phyloP scores from a whole-genome alignment of 768 basidiomycete species.

The Lanmaoa pseudosensibilis region DNA sequence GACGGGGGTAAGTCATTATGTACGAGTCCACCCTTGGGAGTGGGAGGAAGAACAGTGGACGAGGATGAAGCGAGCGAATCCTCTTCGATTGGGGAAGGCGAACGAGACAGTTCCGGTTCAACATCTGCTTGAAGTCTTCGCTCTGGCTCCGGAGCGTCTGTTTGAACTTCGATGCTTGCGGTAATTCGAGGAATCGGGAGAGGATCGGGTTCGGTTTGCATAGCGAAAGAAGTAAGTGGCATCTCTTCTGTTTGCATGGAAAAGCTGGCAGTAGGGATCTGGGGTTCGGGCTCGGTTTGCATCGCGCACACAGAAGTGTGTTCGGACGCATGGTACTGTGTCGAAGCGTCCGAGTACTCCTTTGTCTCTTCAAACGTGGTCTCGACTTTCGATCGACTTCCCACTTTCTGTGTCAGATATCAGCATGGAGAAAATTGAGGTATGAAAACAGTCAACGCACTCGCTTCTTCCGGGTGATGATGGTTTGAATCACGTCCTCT shows the following conservation, averaged over 20 bases:
- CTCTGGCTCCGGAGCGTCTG: slow-evolving; percentile 44
- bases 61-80: slow-evolving; percentile 72
- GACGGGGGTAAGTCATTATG: slow-evolving; percentile 66
- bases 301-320: slow-evolving; percentile 46
- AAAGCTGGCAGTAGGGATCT: slow-evolving; percentile 45
- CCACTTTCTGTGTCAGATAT: slow-evolving; percentile 54
- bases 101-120: slow-evolving; percentile 37
- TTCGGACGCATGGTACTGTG: slow-evolving; percentile 64
- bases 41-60: slow-evolving; percentile 69
- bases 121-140: slow-evolving; percentile 34
- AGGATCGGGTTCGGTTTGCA: slow-evolving; percentile 42
- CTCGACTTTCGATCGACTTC: slow-evolving; percentile 53
- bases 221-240: slow-evolving; percentile 24
- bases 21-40: slow-evolving; percentile 51
- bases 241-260: slow-evolving; percentile 57
- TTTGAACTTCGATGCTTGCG: slow-evolving; percentile 65
- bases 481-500: slow-evolving; percentile 76
- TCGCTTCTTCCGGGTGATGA: slow-evolving; percentile 82
- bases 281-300: slow-evolving; percentile 66
- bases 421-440: slow-evolving; percentile 10
- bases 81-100: slow-evolving; percentile 45
- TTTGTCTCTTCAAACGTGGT: slow-evolving; percentile 58
- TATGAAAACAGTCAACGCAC: slow-evolving; percentile 36
- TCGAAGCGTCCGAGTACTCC: slow-evolving; percentile 74
- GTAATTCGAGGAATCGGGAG: slow-evolving; percentile 31